Evolutionary conservation across 352 stramenopile species (phyloP).

Genomic region (Phytophthora pisi): DNA sequence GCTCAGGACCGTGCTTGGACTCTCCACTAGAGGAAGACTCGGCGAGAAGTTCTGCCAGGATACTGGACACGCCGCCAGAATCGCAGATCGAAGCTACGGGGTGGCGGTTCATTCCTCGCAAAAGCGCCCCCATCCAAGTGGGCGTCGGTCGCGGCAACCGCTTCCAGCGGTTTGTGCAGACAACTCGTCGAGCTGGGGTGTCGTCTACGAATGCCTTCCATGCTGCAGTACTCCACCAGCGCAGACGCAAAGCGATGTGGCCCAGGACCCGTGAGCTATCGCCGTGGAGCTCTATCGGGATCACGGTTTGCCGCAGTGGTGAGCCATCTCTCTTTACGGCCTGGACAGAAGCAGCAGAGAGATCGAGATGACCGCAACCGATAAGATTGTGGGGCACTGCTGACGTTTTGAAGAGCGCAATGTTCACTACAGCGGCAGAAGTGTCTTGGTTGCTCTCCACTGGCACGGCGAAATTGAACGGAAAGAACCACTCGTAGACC

Average conservation of each 20-base stretch:
- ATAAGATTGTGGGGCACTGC: slow-evolving; percentile 14
- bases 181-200: slow-evolving; percentile 46
- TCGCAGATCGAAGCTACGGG: slow-evolving; percentile 79
- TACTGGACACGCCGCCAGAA: slow-evolving; percentile 61
- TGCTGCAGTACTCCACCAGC: slow-evolving; percentile 51
- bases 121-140: slow-evolving; percentile 70
- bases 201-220: slow-evolving; percentile 51
- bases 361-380: slow-evolving; percentile 29
- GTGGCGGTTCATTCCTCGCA: slow-evolving; percentile 73
- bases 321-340: slow-evolving; percentile 27
- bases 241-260: slow-evolving; percentile 36
- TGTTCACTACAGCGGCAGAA: slow-evolving; percentile 13
- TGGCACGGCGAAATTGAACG: slow-evolving; percentile 27
- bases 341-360: slow-evolving; percentile 14
- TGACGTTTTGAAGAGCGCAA: slow-evolving; percentile 38
- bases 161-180: slow-evolving; percentile 70
- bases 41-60: slow-evolving; percentile 49
- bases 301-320: slow-evolving; percentile 29
- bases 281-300: slow-evolving; percentile 22
- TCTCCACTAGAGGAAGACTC: slow-evolving; percentile 13
- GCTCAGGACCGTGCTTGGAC: neutral
- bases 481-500: slow-evolving; percentile 45
- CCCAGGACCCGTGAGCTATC: slow-evolving; percentile 23
- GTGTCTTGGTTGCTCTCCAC: slow-evolving; percentile 3
- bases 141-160: slow-evolving; percentile 34